Conservation (phyloP, 192 early-diverging fungal species). For the Mortierella alpina region DNA sequence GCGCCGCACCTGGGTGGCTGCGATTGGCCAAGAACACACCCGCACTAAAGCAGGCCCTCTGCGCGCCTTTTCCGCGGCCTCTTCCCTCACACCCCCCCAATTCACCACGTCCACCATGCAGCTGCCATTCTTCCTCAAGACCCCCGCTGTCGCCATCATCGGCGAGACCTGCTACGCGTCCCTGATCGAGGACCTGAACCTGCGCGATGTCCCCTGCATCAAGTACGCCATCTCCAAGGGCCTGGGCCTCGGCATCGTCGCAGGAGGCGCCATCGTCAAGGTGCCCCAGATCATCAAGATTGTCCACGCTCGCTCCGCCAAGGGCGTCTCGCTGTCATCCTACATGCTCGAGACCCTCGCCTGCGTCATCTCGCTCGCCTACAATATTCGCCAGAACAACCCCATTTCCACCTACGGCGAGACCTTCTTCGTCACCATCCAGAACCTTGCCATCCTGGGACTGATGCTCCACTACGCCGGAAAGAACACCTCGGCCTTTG, state of each 20-base stretch:
- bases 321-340: conserved; percentile 83
- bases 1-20: too few relatives aligned
- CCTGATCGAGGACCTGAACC: conserved; percentile 79
- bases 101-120: conserved; percentile 45
- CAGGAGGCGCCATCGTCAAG: conserved; percentile 93
- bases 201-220: conserved; percentile 75
- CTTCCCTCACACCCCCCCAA: neutral
- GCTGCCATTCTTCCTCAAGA: conserved; percentile 72
- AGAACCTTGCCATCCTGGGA: conserved; percentile 83
- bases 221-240: conserved; percentile 89
- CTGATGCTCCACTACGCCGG: conserved; percentile 72
- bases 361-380: conserved; percentile 82
- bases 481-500: conserved; percentile 46
- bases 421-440: conserved; percentile 83
- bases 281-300: conserved; percentile 98
- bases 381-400: conserved; percentile 85
- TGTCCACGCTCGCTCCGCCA: conserved; percentile 70
- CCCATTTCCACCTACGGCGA: conserved; percentile 93
- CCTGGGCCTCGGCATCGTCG: conserved; percentile 94
- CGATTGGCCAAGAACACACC: too few relatives aligned
- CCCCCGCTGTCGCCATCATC: conserved; percentile 76
- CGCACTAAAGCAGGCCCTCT: neutral
- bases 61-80: neutral
- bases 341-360: conserved; percentile 88
- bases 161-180: conserved; percentile 83